A percentile compares a stretch with the other conserved stretches of the same genome.
These are phyloP conservation scores for Eucalyptus pauciflora DNA, from an alignment of 345 rosid genomes.

Conservation along the genomic window DNA sequence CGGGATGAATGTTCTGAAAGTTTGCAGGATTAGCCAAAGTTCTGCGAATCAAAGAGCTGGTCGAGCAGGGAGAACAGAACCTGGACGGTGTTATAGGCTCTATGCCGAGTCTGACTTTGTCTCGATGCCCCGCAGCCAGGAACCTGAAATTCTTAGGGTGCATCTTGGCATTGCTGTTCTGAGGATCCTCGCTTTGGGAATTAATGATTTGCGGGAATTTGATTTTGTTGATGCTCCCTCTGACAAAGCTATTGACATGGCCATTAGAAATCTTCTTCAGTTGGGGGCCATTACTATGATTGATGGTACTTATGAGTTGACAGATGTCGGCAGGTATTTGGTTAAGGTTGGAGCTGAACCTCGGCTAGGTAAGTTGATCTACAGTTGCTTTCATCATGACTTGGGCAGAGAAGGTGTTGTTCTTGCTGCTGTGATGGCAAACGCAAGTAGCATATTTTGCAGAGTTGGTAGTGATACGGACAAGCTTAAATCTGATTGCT, in stretches of 20 bases:
- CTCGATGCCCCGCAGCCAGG: slow-evolving; percentile 54
- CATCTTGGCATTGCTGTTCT: slow-evolving; percentile 86
- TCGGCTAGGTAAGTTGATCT: slow-evolving; percentile 73
- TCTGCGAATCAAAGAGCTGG: slow-evolving; percentile 92
- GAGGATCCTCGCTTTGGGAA: slow-evolving; percentile 74
- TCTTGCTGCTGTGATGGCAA: slow-evolving; percentile 88
- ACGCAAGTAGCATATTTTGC: slow-evolving; percentile 84
- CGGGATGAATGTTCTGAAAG: slow-evolving; percentile 80
- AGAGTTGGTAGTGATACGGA: slow-evolving; percentile 66
- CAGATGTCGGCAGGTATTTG: slow-evolving; percentile 46
- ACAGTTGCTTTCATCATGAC: slow-evolving; percentile 33
- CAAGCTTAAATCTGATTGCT: slow-evolving; percentile 68
- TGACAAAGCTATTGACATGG: slow-evolving; percentile 54
- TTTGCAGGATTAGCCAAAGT: slow-evolving; percentile 65
- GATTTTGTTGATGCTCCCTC: slow-evolving; percentile 87
- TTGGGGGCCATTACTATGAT: slow-evolving; percentile 54
- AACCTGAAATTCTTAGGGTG: slow-evolving; percentile 85
- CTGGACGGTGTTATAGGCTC: slow-evolving; percentile 81
- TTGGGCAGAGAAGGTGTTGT: slow-evolving; percentile 78
- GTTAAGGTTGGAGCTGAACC: slow-evolving; percentile 91
- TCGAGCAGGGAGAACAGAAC: slow-evolving; percentile 95
- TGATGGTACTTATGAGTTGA: slow-evolving; percentile 38
- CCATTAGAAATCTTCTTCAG: slow-evolving; percentile 63
- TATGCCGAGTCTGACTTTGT: slow-evolving; percentile 42
- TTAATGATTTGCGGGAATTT: slow-evolving; percentile 43